Evolutionary conservation across 495 filamentous ascomycete genomes (phyloP).

Genomic region (Rhizodiscina lignyota): DNA sequence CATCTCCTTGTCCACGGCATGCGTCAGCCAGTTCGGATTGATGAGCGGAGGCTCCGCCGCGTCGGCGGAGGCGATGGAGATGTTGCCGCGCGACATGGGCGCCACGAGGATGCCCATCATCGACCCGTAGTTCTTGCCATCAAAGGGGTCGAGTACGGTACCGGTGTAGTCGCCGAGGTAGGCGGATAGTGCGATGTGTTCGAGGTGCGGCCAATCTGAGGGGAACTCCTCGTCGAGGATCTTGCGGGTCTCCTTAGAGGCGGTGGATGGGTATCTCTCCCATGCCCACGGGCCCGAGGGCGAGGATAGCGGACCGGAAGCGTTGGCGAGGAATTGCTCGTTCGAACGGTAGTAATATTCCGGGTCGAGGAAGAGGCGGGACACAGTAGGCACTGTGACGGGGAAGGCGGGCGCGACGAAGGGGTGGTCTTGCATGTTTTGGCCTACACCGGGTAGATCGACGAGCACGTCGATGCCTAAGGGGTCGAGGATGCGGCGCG

Average conservation of each 20-base stretch:
- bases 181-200: neutral
- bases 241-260: too few relatives aligned
- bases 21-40: slow-evolving; percentile 35
- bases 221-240: slow-evolving; percentile 19
- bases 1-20: slow-evolving; percentile 36
- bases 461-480: slow-evolving; percentile 7
- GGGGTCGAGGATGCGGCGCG: slow-evolving; percentile 3
- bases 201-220: slow-evolving; percentile 30
- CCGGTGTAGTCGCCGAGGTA: slow-evolving; percentile 8
- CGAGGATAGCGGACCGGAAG: slow-evolving; percentile 8
- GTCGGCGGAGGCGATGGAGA: slow-evolving; percentile 29
- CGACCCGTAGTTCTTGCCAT: slow-evolving; percentile 28
- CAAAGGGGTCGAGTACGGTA: slow-evolving; percentile 11
- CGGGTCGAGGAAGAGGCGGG: neutral
- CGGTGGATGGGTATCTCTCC: slow-evolving; percentile 12
- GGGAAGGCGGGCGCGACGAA: slow-evolving; percentile 5
- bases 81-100: slow-evolving; percentile 34
- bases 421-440: slow-evolving; percentile 17
- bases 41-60: slow-evolving; percentile 32
- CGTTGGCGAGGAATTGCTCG: slow-evolving; percentile 6
- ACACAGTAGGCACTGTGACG: slow-evolving; percentile 5
- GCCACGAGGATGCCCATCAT: slow-evolving; percentile 26
- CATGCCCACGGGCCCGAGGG: slow-evolving; percentile 8
- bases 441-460: slow-evolving; percentile 13
- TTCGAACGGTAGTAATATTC: neutral